Base-by-base conservation (phyloP, 2,329 filamentous ascomycete species). In the Botrytis squamosa region DNA sequence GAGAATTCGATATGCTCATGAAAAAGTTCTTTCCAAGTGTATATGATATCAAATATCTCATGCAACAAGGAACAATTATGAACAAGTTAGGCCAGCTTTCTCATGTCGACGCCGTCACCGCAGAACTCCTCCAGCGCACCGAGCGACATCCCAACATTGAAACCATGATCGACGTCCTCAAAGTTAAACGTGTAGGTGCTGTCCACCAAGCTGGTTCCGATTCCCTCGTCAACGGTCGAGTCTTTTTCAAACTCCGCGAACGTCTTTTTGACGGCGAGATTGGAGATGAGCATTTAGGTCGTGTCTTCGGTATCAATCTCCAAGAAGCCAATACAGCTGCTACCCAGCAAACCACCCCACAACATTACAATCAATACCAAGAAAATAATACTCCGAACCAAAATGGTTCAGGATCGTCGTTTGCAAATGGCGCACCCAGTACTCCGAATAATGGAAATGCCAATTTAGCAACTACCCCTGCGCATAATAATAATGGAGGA, bases 11-110 rank as follows among this genome's bases (percentile, higher is more conserved):
- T 81, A 89, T 91, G 79, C 89, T 95, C 66, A 93, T 98, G 83
- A 93, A 93, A 81, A 91, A 93, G 65, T 98, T 95, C 86, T 99
- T 99, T 82, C 96, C 96, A 0, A 92, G 91, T 29, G 90, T 97
- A 0, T 97, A 96, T 82, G 96, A 99, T 81, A 96, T 99, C 78
- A 99, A 99, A 84, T 97, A 96, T 82, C 88, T 99, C 59, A 95
- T 98, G 89, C 97, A 97, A 82, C 91, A 94, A 80, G 94, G 94
- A 42, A 92, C 92, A 77, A 89, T 89, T 78, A 88, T 91, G 71
- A 89, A 92, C 80, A 88, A 89, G 72, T 87, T 88, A 68, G 88
- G 84, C 81, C 91, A 89, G 80, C 85, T 84, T 78, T 90, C 88
- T 14, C 91, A 89, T 65, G 85, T 88, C 71, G 91, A 93, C 74